Percentiles rank a stretch among this genome's conserved stretches.
Evolutionary conservation across 1,284 basidiomycete genomes (phyloP).

Genomic region (Prillingera fragicola): DNA sequence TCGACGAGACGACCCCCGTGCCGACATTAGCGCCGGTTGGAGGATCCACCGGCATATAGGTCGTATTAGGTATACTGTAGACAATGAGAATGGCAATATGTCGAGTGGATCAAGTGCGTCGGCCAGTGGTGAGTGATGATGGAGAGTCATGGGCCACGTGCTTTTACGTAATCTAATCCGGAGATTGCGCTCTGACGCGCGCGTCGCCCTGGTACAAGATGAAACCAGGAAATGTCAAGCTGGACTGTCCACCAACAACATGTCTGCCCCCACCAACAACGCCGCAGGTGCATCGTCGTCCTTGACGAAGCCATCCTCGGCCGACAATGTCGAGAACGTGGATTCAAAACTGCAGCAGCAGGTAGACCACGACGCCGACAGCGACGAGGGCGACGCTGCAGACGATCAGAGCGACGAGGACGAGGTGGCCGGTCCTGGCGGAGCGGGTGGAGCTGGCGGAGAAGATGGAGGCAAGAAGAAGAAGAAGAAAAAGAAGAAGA

Average conservation of each 20-base stretch:
- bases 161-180: too few species aligned
- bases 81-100: too few species aligned
- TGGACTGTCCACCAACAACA: background rate
- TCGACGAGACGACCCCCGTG: background rate
- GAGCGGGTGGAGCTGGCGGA: constrained; percentile 19
- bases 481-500: constrained; percentile 27
- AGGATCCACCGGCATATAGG: constrained; percentile 15
- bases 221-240: background rate
- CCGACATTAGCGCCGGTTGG: background rate
- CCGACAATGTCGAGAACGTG: constrained; percentile 1
- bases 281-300: constrained; percentile 3
- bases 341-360: constrained; percentile 10
- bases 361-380: constrained; percentile 8
- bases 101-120: too few species aligned
- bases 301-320: background rate
- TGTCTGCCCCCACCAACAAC: constrained; percentile 3
- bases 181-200: too few species aligned
- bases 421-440: constrained; percentile 15
- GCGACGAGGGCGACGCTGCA: constrained; percentile 7
- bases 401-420: constrained; percentile 10
- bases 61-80: too few species aligned
- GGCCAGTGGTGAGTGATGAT: too few species aligned
- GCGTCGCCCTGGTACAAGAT: too few species aligned
- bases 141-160: too few species aligned
- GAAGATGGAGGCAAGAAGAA: constrained; percentile 20